Conservation (phyloP, 2,329 filamentous ascomycete species). For the Microsporum ferrugineum region DNA sequence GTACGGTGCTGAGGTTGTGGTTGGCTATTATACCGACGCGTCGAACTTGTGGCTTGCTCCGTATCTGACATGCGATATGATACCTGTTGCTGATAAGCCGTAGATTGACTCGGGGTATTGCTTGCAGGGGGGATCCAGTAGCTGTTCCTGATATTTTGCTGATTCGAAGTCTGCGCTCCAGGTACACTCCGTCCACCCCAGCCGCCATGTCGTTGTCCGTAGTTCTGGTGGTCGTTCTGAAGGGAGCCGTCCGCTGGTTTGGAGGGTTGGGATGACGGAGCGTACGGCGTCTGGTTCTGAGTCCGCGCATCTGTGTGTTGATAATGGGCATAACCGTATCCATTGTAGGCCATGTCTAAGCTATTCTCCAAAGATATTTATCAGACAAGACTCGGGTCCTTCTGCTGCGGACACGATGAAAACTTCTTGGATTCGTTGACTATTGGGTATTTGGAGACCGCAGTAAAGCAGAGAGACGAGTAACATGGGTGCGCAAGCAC, state of each 20-base stretch:
- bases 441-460: not conserved
- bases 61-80: conserved; percentile 9
- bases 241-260: not conserved
- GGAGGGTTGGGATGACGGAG: conserved; percentile 4
- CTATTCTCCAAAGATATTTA: not conserved
- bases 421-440: not conserved
- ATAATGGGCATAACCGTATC: conserved; percentile 11
- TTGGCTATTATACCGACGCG: not conserved
- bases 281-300: conserved; percentile 3
- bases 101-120: conserved; percentile 1
- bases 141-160: conserved; percentile 1
- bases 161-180: not conserved
- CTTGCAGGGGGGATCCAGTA: conserved; percentile 7
- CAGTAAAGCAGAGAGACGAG: not conserved
- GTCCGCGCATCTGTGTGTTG: conserved; percentile 7
- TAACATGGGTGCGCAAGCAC: not conserved
- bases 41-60: not conserved
- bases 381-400: not conserved
- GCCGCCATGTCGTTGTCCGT: conserved; percentile 8
- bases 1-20: not conserved
- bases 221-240: conserved; percentile 7
- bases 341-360: conserved; percentile 12
- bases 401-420: not conserved
- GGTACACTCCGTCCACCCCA: conserved; percentile 11
- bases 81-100: conserved; percentile 8